Base-by-base conservation (phyloP, 2,329 filamentous ascomycete genomes). In the Malbranchea zuffiana region DNA sequence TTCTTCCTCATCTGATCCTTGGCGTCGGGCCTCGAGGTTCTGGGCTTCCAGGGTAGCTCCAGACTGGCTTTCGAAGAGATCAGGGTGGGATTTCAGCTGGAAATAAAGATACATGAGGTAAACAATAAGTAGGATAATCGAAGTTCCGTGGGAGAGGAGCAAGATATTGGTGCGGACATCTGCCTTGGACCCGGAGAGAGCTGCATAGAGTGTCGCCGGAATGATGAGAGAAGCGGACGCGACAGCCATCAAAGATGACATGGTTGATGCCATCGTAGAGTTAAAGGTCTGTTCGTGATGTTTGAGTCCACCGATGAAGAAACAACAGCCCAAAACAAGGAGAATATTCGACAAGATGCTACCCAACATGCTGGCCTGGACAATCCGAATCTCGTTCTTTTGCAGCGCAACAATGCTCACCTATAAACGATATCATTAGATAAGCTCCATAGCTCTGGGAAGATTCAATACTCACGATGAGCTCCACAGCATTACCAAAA, bases 331-430 rank as follows among this genome's bases (percentile, higher is more conserved):
- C 55, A 86, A 72, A 31, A 86, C 88, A 15, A 96, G 75, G 5
- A 96, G 72, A 46, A 95, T 79, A 61, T 96, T 96, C 47, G 88
- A 95, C 25, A 96, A 69, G 50, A 96, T 93, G 53, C 83, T 92
- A 32, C 90, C 88, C 21, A 96, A 77, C 87, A 96, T 96, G 46
- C 85, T 93, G 13, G 88, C 82, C 64, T 96, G 90, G n/a, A 96
- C 88, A 47, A 96, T 87, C 51, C 88, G 79, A 54, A 95, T 92
- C 63, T 96, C 82, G 45, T 78, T 76, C 50, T 90, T 77, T 47
- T 69, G 75, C 30, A 98, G 72, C 12, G 90, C 90, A 46, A 96
- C 81, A 49, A 96, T 88, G 57, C 84, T 93, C 55, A 93, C 83
- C 82, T 88, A 54, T 35, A 33, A 31, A 21, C 15, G 21, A 4